Evolutionary conservation across 2,329 filamentous ascomycete species (phyloP).

Genomic region (Metarhizium anisopliae): DNA sequence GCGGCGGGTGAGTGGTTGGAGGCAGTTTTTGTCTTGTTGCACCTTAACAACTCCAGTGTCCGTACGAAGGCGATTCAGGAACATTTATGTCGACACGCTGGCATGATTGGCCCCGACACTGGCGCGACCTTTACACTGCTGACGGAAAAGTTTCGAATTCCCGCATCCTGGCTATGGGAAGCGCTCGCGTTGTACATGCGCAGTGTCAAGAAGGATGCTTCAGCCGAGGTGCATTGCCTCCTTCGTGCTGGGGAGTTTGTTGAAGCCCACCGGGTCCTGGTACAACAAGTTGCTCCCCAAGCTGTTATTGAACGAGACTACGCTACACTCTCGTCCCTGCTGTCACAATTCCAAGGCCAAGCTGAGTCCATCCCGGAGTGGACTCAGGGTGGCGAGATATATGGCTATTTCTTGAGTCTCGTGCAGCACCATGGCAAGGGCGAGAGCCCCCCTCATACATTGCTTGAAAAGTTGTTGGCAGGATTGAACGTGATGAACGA

Average conservation of each 20-base stretch:
- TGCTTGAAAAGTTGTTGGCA: conserved; percentile 48
- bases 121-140: conserved; percentile 50
- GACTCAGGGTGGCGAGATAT: conserved; percentile 73
- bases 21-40: conserved; percentile 68
- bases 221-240: conserved; percentile 68
- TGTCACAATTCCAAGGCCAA: conserved; percentile 61
- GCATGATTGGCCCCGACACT: conserved; percentile 51
- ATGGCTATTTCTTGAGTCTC: conserved; percentile 51
- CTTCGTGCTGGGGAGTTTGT: conserved; percentile 66
- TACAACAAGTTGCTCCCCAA: conserved; percentile 69
- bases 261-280: conserved; percentile 78
- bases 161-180: conserved; percentile 73
- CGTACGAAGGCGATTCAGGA: conserved; percentile 63
- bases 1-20: conserved; percentile 58
- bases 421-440: conserved; percentile 33
- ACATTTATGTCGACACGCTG: conserved; percentile 64
- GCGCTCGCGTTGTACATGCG: conserved; percentile 79
- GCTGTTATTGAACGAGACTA: conserved; percentile 80
- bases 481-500: conserved; percentile 48
- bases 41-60: conserved; percentile 54
- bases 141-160: conserved; percentile 58
- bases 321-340: conserved; percentile 55
- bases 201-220: conserved; percentile 58
- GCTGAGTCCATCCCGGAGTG: conserved; percentile 60
- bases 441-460: conserved; percentile 30